Evolutionary conservation across 2,329 filamentous ascomycete genomes (phyloP).

Genomic region (Myriosclerotinia scirpicola): DNA sequence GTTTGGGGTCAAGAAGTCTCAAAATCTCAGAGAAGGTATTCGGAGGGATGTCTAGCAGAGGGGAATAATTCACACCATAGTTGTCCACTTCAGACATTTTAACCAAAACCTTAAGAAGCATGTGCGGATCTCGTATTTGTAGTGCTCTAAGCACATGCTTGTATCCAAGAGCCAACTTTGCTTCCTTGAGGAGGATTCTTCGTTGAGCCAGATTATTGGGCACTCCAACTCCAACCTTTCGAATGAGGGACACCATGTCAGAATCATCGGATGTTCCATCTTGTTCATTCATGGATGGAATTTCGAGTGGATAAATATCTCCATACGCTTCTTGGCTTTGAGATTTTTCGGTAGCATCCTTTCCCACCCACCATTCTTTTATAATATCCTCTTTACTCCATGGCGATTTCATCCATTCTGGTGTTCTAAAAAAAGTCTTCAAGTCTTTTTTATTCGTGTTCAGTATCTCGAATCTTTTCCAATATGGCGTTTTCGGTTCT

Average conservation of each 20-base stretch:
- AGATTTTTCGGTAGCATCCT: slow-evolving; percentile 13
- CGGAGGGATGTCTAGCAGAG: slow-evolving; percentile 41
- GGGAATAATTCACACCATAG: slow-evolving; percentile 23
- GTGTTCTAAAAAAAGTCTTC: slow-evolving; percentile 9
- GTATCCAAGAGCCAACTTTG: slow-evolving; percentile 12
- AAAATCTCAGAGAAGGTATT: slow-evolving; percentile 64
- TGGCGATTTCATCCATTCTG: slow-evolving; percentile 9
- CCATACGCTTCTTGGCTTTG: slow-evolving; percentile 19
- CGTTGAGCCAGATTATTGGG: slow-evolving; percentile 5
- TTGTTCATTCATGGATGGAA: background rate
- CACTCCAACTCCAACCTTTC: slow-evolving; percentile 13
- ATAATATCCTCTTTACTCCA: slow-evolving; percentile 13
- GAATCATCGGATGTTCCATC: background rate
- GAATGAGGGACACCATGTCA: slow-evolving; percentile 15
- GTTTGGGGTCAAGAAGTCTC: slow-evolving; percentile 57
- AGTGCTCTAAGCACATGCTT: slow-evolving; percentile 13
- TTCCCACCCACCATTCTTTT: slow-evolving; percentile 6
- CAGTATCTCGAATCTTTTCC: background rate
- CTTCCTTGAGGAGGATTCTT: slow-evolving; percentile 7
- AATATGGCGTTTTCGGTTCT: background rate
- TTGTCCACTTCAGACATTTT: slow-evolving; percentile 29
- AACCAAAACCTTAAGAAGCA: slow-evolving; percentile 15
- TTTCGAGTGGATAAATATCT: slow-evolving; percentile 17
- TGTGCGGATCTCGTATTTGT: slow-evolving; percentile 16
- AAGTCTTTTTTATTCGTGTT: background rate